These are phyloP conservation scores for Apiospora marii DNA, from an alignment of 2,329 filamentous ascomycete species.

Conservation along the genomic window DNA sequence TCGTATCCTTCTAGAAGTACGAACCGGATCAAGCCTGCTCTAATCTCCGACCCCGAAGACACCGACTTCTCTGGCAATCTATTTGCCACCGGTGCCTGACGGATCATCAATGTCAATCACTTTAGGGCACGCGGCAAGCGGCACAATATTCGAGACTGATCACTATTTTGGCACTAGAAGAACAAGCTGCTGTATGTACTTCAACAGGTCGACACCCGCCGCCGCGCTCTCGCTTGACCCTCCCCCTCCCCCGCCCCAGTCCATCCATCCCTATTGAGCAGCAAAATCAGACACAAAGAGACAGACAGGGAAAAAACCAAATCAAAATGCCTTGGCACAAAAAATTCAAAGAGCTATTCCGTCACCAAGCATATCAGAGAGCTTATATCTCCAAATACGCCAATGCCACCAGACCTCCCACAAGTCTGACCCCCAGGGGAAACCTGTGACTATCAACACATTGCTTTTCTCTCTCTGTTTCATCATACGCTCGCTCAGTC, in stretches of 20 bases:
- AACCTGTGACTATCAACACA: constrained; percentile 2
- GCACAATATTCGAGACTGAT: not conserved
- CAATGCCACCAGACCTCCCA: not conserved
- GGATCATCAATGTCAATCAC: constrained; percentile 1
- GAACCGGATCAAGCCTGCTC: not conserved
- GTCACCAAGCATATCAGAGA: constrained; percentile 16
- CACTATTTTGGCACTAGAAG: constrained; percentile 10
- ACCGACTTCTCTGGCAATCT: not conserved
- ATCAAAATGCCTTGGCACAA: constrained; percentile 12
- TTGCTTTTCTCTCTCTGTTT: constrained; percentile 7
- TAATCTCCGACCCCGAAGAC: constrained; percentile 16
- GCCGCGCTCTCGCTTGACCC: not conserved
- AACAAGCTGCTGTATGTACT: constrained; percentile 17
- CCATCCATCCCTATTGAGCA: constrained; percentile 7
- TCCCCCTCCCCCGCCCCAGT: not conserved
- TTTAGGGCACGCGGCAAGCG: constrained; percentile 6
- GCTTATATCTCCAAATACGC: constrained; percentile 5
- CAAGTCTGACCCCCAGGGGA: not conserved
- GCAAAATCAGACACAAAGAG: constrained; percentile 10
- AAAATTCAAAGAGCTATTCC: constrained; percentile 23
- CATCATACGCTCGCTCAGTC: constrained; percentile 18
- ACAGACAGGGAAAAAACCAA: constrained; percentile 22
- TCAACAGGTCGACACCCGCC: constrained; percentile 2
- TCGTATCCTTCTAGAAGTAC: constrained; percentile 19
- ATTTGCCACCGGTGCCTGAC: constrained; percentile 1